Percentiles rank a stretch among this genome's conserved stretches.
Conservation (phyloP, 208 protist genomes). For the Crithidia thermophila region DNA sequence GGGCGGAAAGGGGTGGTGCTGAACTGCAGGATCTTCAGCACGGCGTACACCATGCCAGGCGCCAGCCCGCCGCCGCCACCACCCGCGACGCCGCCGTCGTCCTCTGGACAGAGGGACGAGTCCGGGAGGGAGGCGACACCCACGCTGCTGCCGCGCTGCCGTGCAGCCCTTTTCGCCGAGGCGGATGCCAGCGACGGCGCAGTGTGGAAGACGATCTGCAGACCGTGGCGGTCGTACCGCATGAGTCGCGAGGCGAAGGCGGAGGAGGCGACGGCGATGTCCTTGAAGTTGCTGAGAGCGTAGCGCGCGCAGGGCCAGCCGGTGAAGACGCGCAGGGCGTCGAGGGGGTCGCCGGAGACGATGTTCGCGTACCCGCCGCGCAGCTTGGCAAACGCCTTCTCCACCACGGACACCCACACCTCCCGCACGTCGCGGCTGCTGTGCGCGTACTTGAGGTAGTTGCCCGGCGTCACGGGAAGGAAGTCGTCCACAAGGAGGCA, state of each 20-base stretch:
- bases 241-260: slow-evolving; percentile 27
- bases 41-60: slow-evolving; percentile 23
- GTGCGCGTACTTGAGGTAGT: slow-evolving; percentile 44
- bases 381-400: slow-evolving; percentile 86
- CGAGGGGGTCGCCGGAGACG: slow-evolving; percentile 56
- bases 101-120: not conserved
- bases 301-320: slow-evolving; percentile 49
- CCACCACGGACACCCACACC: slow-evolving; percentile 77
- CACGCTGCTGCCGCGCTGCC: not conserved
- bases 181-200: slow-evolving; percentile 10
- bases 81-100: not conserved
- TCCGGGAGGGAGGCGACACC: not conserved
- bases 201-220: slow-evolving; percentile 32
- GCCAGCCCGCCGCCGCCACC: not conserved
- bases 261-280: slow-evolving; percentile 18
- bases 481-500: slow-evolving; percentile 79
- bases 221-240: slow-evolving; percentile 24
- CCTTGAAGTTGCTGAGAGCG: slow-evolving; percentile 33
- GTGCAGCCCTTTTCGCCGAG: not conserved
- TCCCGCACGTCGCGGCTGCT: slow-evolving; percentile 52
- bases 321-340: slow-evolving; percentile 61
- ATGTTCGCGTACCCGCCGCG: slow-evolving; percentile 66
- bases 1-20: slow-evolving; percentile 8
- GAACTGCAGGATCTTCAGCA: slow-evolving; percentile 24
- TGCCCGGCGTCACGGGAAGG: slow-evolving; percentile 42